phyloP scores from a whole-genome alignment of 345 rosid genomes.

The Camelina sativa region DNA sequence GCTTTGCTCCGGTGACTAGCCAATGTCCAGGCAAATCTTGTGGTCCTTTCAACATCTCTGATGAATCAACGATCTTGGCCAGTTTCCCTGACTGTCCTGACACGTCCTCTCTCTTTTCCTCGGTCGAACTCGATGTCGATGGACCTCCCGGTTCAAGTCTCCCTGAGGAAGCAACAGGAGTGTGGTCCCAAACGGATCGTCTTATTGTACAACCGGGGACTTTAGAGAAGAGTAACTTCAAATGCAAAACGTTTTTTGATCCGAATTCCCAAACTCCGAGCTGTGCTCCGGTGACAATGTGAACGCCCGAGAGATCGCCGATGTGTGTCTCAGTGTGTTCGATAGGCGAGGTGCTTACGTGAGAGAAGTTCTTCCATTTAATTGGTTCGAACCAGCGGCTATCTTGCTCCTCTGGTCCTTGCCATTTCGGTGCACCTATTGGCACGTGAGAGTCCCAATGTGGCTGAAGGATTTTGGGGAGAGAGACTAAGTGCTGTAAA shows the following conservation, averaged over 20 bases:
- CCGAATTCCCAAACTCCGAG: constrained; percentile 97
- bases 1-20: constrained; percentile 98
- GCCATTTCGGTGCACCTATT: constrained; percentile 98
- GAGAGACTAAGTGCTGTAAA: constrained; percentile 92
- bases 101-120: constrained; percentile 68
- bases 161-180: constrained; percentile 52
- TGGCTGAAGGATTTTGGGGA: constrained; percentile 92
- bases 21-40: constrained; percentile 97
- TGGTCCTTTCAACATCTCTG: constrained; percentile 91
- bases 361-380: constrained; percentile 98
- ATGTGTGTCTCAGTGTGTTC: constrained; percentile 84
- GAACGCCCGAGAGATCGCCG: constrained; percentile 93
- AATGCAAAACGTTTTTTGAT: constrained; percentile 81
- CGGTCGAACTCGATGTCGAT: constrained; percentile 61
- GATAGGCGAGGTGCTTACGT: constrained; percentile 96
- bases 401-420: constrained; percentile 97
- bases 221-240: constrained; percentile 92
- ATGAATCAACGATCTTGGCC: constrained; percentile 76
- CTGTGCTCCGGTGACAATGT: constrained; percentile 95
- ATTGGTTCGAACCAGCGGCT: constrained; percentile 99
- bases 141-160: constrained; percentile 54
- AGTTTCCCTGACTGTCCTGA: constrained; percentile 64
- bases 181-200: constrained; percentile 97
- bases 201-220: constrained; percentile 96
- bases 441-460: constrained; percentile 97